phyloP scores from a whole-genome alignment of 768 basidiomycete genomes.

The Collybia sp. region DNA sequence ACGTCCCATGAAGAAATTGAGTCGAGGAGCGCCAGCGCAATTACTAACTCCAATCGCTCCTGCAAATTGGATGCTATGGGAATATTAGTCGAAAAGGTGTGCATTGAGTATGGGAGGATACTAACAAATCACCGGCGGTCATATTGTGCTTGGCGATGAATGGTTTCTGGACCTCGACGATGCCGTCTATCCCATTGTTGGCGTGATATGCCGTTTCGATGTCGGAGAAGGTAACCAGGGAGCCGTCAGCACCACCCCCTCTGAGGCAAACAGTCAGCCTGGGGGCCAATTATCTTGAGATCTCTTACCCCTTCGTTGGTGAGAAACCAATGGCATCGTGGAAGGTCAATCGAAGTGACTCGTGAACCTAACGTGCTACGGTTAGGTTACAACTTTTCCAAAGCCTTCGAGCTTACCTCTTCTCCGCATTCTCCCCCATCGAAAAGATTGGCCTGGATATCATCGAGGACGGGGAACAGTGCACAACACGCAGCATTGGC shows the following conservation, averaged over 20 bases:
- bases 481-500: conserved; percentile 7
- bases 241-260: not conserved
- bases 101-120: not conserved
- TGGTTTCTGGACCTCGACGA: not conserved
- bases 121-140: not conserved
- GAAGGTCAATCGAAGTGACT: not conserved
- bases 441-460: not conserved
- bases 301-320: not conserved
- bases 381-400: not conserved
- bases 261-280: not conserved
- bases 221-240: not conserved
- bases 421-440: not conserved
- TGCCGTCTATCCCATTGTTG: not conserved
- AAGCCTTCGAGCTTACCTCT: not conserved
- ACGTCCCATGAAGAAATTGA: conserved; percentile 35
- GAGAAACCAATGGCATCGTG: not conserved
- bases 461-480: not conserved
- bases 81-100: not conserved
- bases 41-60: conserved; percentile 36
- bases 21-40: conserved; percentile 38
- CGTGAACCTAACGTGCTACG: not conserved
- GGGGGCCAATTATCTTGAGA: not conserved
- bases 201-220: not conserved
- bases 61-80: conserved; percentile 39
- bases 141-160: not conserved